Base-by-base conservation (phyloP, 805 yeast species). In the Candida insectalens region DNA sequence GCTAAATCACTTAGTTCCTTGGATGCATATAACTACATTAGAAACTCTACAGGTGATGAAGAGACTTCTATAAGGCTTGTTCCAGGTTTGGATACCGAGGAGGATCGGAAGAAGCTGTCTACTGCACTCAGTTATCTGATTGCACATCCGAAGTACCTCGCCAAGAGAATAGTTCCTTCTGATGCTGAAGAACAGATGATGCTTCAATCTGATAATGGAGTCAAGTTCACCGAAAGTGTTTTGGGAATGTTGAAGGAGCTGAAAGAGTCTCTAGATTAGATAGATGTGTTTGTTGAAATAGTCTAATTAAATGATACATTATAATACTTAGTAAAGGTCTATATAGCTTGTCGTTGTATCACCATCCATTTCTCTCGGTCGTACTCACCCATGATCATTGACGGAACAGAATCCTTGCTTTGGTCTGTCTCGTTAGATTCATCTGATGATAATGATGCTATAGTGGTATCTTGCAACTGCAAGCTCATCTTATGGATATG, bases 61-160 rank as follows among this genome's bases (percentile, higher is more conserved):
- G 42, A 44, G 8, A 14, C 6, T 2, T 2, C 21, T 5, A 45
- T 49, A 12, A 38, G 34, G 14, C 38, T 59, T 21, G 37, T 74
- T 50, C 78, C 80, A 2, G 88, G 85, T 0, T 55, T 82, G 31
- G 85, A 80, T 36, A 63, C 71, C 1, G 65, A 61, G 23, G 63
- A 68, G 19, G 80, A 77, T 38, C 65, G 79, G 38, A 69, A 65
- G n/a, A 73, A 69, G 18, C 67, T 88, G 40, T 60, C 65, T 4
- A 72, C 67, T 28, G 72, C 79, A 8, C 58, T 87, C 36, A 79
- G 72, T 36, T 83, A 84, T 43, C 64, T 88, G 27, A 64, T 84
- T 40, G 78, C 88, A 19, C 96, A 88, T 56, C 95, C 95, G 10
- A 85, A 84, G 53, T 87, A 77, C 44, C 60, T 88, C 40, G 68